phyloP scores from a whole-genome alignment of 2,329 filamentous ascomycete genomes.

The Hirsutella rhossiliensis region DNA sequence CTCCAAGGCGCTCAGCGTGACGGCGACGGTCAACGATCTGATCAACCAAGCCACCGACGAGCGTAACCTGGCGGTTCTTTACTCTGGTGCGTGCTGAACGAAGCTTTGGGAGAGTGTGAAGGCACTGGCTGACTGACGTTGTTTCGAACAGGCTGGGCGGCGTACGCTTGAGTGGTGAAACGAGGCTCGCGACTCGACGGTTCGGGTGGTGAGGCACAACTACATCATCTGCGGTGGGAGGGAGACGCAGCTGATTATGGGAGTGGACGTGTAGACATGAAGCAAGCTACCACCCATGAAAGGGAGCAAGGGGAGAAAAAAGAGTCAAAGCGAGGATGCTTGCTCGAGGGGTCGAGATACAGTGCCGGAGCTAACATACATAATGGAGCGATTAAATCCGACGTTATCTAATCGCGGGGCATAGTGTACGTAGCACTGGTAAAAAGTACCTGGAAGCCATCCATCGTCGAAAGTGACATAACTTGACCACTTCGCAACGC shows the following conservation, averaged over 20 bases:
- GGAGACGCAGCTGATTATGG: background rate
- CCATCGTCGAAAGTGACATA: background rate
- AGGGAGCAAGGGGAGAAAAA: background rate
- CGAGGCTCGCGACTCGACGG: too few relatives aligned
- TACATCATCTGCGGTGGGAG: too few relatives aligned
- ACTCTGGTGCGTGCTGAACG: constrained; percentile 56
- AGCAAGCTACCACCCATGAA: too few relatives aligned
- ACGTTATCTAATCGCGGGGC: constrained; percentile 1
- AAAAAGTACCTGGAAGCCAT: background rate
- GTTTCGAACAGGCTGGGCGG: constrained; percentile 27
- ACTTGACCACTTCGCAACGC: background rate
- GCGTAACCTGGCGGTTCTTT: constrained; percentile 81
- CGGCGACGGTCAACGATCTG: constrained; percentile 89
- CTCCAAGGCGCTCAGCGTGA: constrained; percentile 84
- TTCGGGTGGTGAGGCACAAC: too few relatives aligned
- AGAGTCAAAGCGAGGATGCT: background rate
- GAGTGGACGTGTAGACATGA: background rate
- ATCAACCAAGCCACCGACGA: constrained; percentile 95
- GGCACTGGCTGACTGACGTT: background rate
- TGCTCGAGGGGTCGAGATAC: too few relatives aligned
- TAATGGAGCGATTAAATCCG: too few relatives aligned
- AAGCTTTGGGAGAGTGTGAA: background rate
- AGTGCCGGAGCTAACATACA: too few relatives aligned
- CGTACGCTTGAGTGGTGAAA: constrained; percentile 24
- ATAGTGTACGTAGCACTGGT: background rate